These are phyloP conservation scores for Prunus padus DNA, from an alignment of 306 rosid species.

Conservation along the genomic window DNA sequence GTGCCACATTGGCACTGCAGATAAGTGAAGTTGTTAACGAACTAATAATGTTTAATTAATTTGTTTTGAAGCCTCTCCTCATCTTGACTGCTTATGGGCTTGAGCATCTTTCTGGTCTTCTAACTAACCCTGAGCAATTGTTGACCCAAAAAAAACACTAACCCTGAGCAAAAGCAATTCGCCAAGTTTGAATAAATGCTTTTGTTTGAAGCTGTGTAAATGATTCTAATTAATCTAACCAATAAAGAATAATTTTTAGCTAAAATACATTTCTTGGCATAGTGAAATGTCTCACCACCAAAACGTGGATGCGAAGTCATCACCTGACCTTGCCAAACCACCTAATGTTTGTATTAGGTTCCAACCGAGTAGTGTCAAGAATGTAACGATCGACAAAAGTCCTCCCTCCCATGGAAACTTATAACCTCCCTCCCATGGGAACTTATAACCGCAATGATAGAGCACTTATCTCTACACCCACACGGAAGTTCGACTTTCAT, in stretches of 20 bases:
- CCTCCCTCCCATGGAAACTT: no score
- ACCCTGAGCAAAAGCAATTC: neutral
- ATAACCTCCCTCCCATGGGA: no score
- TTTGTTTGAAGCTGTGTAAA: neutral
- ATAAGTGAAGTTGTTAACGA: neutral
- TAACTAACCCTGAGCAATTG: no score
- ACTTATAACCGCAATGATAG: no score
- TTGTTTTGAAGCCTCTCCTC: neutral
- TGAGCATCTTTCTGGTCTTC: neutral
- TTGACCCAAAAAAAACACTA: no score
- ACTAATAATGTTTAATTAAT: neutral
- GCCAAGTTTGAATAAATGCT: conserved; percentile 13
- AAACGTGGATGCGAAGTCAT: conserved; percentile 19
- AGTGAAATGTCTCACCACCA: neutral
- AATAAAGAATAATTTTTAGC: neutral
- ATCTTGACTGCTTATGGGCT: conserved; percentile 4
- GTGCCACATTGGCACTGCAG: conserved; percentile 14
- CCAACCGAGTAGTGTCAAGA: neutral
- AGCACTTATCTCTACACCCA: neutral
- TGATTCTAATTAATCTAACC: neutral
- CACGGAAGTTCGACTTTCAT: neutral
- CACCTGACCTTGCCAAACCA: neutral
- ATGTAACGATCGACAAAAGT: no score
- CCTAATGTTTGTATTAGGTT: neutral
- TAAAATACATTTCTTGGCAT: neutral